These are phyloP conservation scores for Fusarium sp. DNA, from an alignment of 2,329 filamentous ascomycete genomes.

Conservation along the genomic window DNA sequence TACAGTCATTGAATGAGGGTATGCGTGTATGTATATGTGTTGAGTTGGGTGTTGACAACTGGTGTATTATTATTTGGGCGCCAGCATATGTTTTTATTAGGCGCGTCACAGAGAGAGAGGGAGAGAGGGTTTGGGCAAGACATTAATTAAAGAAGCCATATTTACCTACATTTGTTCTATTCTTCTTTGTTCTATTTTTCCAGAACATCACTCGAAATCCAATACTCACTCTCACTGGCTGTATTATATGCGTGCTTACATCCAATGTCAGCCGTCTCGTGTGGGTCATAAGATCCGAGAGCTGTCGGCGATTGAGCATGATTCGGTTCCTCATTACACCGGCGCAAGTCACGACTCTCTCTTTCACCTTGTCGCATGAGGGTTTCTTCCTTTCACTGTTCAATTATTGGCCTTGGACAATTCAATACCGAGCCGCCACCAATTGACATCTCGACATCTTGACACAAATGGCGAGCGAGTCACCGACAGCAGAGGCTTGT, in stretches of 20 bases:
- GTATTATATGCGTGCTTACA: background rate
- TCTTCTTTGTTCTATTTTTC: background rate
- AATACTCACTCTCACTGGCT: background rate
- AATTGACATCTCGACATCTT: background rate
- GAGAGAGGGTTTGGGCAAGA: background rate
- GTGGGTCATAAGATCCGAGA: constrained; percentile 27
- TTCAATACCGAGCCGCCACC: background rate
- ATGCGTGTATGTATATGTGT: background rate
- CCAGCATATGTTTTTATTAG: background rate
- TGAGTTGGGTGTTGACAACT: background rate
- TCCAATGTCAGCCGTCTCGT: background rate
- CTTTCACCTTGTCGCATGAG: background rate
- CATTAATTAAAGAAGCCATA: background rate
- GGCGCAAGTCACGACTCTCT: constrained; percentile 2
- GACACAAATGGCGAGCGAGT: constrained; percentile 22
- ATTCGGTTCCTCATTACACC: constrained; percentile 32
- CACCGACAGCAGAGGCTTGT: constrained; percentile 17
- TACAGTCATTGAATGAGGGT: constrained; percentile 24
- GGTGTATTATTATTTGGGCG: background rate
- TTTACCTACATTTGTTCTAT: background rate
- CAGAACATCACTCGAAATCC: background rate
- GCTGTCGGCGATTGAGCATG: constrained; percentile 23
- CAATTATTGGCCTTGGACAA: background rate
- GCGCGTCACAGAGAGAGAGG: background rate
- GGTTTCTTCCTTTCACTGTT: background rate